Evolutionary conservation across 768 basidiomycete genomes (phyloP).

Genomic region (Tremella yokohamensis): DNA sequence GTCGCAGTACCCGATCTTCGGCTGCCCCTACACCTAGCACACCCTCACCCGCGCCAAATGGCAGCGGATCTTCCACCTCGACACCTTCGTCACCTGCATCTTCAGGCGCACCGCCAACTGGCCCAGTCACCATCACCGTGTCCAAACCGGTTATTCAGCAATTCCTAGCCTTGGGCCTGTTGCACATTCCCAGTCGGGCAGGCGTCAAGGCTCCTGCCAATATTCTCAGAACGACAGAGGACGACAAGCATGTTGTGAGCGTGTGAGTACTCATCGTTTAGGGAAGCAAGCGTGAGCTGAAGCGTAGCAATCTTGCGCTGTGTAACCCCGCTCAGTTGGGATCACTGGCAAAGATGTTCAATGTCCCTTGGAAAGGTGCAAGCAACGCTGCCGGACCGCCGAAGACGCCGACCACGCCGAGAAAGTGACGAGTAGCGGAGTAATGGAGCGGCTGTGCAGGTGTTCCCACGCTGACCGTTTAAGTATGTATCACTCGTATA

Average conservation of each 20-base stretch:
- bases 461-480: background rate
- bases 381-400: background rate
- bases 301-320: constrained; percentile 6
- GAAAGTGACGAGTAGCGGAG: background rate
- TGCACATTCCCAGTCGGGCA: constrained; percentile 5
- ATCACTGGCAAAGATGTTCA: constrained; percentile 12
- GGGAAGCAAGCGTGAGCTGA: background rate
- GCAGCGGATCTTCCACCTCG: background rate
- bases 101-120: background rate
- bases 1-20: background rate
- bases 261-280: background rate
- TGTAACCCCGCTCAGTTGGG: constrained; percentile 9
- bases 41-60: constrained; percentile 1
- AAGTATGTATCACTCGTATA: background rate
- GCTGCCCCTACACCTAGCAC: background rate
- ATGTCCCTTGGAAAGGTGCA: constrained; percentile 8
- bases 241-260: constrained; percentile 18
- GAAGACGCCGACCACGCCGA: background rate
- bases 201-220: constrained; percentile 16
- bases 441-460: too few species aligned
- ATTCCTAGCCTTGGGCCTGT: constrained; percentile 14
- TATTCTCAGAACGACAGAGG: constrained; percentile 16
- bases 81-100: background rate
- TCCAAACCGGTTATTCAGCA: constrained; percentile 13
- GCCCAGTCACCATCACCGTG: constrained; percentile 2